These are phyloP conservation scores for Phyllosticta paracitricarpa DNA, from an alignment of 2,329 filamentous ascomycete species.

Conservation along the genomic window DNA sequence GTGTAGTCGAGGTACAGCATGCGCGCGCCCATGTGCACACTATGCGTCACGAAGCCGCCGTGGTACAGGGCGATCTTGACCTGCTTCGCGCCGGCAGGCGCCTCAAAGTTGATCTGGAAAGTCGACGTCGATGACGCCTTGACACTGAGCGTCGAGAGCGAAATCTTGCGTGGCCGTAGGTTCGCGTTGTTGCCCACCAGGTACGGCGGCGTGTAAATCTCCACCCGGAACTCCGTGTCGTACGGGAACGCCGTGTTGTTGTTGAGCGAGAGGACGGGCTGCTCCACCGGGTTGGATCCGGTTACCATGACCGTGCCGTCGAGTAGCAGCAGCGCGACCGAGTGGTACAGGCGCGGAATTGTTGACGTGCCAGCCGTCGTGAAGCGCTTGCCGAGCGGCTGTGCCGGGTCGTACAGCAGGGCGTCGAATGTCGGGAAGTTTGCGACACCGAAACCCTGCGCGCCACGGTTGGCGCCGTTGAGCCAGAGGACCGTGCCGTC, in stretches of 20 bases:
- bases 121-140: constrained; percentile 31
- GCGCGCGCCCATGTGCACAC: constrained; percentile 51
- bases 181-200: constrained; percentile 41
- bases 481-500: constrained; percentile 55
- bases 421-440: constrained; percentile 44
- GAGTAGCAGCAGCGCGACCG: constrained; percentile 47
- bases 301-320: constrained; percentile 51
- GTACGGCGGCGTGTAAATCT: constrained; percentile 53
- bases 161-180: constrained; percentile 39
- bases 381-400: constrained; percentile 42
- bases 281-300: constrained; percentile 51
- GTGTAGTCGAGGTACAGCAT: constrained; percentile 44
- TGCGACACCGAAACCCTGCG: constrained; percentile 51
- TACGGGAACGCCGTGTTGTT: constrained; percentile 33
- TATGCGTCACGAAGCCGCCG: constrained; percentile 52
- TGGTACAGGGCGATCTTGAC: constrained; percentile 47
- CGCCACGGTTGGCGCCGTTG: constrained; percentile 48
- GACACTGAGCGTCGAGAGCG: constrained; percentile 36
- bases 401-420: constrained; percentile 48
- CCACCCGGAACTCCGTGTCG: constrained; percentile 51
- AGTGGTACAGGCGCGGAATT: constrained; percentile 47
- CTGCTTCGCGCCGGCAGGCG: constrained; percentile 31
- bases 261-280: constrained; percentile 39
- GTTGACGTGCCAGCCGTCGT: constrained; percentile 34
- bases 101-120: constrained; percentile 41